A percentile compares a stretch with the other conserved stretches of the same genome.
These are phyloP conservation scores for Amoebophrya sp. DNA, from an alignment of 169 alveolate species.

Conservation along the genomic window DNA sequence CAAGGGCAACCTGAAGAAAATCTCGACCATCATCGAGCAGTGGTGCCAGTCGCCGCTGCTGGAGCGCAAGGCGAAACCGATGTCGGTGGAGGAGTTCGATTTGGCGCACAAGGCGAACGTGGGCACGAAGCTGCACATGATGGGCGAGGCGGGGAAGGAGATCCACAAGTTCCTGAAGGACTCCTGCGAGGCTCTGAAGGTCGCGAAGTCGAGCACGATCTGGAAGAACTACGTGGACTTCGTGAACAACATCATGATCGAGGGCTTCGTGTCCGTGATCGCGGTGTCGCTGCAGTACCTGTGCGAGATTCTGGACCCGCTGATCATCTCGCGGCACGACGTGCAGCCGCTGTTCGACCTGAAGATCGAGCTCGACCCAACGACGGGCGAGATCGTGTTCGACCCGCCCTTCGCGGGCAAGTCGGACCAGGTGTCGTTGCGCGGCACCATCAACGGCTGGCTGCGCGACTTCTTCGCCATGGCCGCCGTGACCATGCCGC, in stretches of 20 bases:
- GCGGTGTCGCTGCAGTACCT: slow-evolving; percentile 55
- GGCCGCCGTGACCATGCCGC: slow-evolving; percentile 51
- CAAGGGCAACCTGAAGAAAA: slow-evolving; percentile 55
- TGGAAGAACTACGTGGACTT: slow-evolving; percentile 75
- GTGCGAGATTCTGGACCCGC: slow-evolving; percentile 61
- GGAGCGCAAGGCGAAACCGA: slow-evolving; percentile 65
- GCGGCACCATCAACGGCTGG: slow-evolving; percentile 60
- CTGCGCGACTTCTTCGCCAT: slow-evolving; percentile 55
- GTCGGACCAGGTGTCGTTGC: slow-evolving; percentile 40
- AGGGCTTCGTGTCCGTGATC: slow-evolving; percentile 69
- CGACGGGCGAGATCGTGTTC: slow-evolving; percentile 40
- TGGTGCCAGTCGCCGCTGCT: slow-evolving; percentile 51
- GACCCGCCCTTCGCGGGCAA: slow-evolving; percentile 60
- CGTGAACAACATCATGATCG: slow-evolving; percentile 62
- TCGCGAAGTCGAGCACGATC: slow-evolving; percentile 59
- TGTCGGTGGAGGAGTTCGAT: slow-evolving; percentile 50
- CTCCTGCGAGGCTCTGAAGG: slow-evolving; percentile 69
- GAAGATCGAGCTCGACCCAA: slow-evolving; percentile 48
- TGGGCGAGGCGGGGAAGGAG: slow-evolving; percentile 64
- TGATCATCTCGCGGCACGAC: slow-evolving; percentile 48
- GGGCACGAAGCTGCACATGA: slow-evolving; percentile 40
- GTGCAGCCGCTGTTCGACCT: slow-evolving; percentile 75
- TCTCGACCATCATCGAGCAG: slow-evolving; percentile 45
- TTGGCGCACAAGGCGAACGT: slow-evolving; percentile 48
- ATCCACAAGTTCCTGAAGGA: slow-evolving; percentile 69